Evolutionary conservation across 805 yeast genomes (phyloP), one percentile per base, ranked within the genome.

Genomic region (Starmerella floricola): DNA sequence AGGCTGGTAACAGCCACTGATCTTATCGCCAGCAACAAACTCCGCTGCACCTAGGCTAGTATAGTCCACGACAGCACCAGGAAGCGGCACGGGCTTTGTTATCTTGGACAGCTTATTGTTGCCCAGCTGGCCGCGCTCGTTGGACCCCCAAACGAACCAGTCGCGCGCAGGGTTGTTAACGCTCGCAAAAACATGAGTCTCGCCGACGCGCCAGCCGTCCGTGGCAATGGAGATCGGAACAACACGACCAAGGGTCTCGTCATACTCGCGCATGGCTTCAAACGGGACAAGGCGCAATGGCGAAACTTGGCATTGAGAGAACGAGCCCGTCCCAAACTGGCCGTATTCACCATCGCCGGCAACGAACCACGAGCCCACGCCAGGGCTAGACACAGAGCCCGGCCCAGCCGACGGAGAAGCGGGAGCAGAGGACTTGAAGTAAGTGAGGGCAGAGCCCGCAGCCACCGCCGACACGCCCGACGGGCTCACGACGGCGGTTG

Each of bases 301-400:
- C 36, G 69, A 69, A 16, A 73, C 64, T 55, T 78, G 81, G 15
- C 82, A 78, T 59, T 86, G 95, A 28, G 78, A 63, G 58, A 69
- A 86, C 42, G 78, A 69, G 13, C 84, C 85, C 34, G 73, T 72
- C 19, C 96, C 98, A 42, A 86, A 66, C 61, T 85, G 93, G 15
- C 97, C 98, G 53, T 73, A 71, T 40, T 79, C 58, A 4, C 96
- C 95, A 54, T 77, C 76, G 17, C 98, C 98, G 65, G 86, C 78
- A 2, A 84, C 68, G 49, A 79, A 59, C 51, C 51, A 47, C 21
- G 21, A 16, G 21, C 64, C 31, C n/a, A n/a, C n/a, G n/a, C n/a
- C n/a, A n/a, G n/a, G n/a, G n/a, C n/a, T n/a, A n/a, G n/a, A n/a
- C n/a, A n/a, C n/a, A n/a, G n/a, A n/a, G n/a, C n/a, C n/a, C n/a